Conservation (phyloP, 257 asterid genomes). For the Gentiana dahurica region DNA sequence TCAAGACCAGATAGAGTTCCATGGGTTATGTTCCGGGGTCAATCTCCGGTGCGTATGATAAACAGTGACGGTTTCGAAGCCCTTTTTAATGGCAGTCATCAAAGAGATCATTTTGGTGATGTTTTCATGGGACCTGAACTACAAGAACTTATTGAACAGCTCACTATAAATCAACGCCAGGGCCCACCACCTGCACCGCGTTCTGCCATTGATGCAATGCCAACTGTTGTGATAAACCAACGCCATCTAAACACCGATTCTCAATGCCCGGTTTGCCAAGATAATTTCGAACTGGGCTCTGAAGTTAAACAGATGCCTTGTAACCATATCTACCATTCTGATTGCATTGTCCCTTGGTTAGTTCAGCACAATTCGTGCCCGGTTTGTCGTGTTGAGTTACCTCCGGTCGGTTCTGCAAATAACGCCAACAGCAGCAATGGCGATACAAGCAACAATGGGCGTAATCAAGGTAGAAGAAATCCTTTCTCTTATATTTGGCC, state of each 20-base stretch:
- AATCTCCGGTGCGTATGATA: constrained; percentile 18
- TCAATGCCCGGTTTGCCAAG: constrained; percentile 52
- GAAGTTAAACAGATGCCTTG: constrained; percentile 50
- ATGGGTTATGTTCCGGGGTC: constrained; percentile 39
- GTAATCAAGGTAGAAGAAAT: constrained; percentile 63
- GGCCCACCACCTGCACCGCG: constrained; percentile 47
- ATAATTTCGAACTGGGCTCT: constrained; percentile 33
- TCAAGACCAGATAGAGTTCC: constrained; percentile 44
- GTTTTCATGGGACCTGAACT: constrained; percentile 33
- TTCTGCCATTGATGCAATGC: constrained; percentile 39
- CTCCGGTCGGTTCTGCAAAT: constrained; percentile 22
- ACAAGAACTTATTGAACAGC: constrained; percentile 31
- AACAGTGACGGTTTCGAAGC: constrained; percentile 21
- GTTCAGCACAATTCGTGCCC: constrained; percentile 52
- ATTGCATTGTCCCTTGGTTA: constrained; percentile 53
- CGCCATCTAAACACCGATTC: constrained; percentile 29
- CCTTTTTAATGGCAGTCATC: constrained; percentile 24
- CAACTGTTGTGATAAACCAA: constrained; percentile 28
- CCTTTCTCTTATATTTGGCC: constrained; percentile 74
- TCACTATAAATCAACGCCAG: constrained; percentile 24
- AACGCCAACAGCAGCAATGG: constrained; percentile 19
- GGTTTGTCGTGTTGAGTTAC: constrained; percentile 47
- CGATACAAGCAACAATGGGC: constrained; percentile 29
- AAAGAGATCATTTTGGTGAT: constrained; percentile 23
- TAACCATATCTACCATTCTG: constrained; percentile 42